Evolutionary conservation across 495 filamentous ascomycete species (phyloP), one percentile per base, ranked within the genome.

Genomic region (Aspergillus bridgeri): DNA sequence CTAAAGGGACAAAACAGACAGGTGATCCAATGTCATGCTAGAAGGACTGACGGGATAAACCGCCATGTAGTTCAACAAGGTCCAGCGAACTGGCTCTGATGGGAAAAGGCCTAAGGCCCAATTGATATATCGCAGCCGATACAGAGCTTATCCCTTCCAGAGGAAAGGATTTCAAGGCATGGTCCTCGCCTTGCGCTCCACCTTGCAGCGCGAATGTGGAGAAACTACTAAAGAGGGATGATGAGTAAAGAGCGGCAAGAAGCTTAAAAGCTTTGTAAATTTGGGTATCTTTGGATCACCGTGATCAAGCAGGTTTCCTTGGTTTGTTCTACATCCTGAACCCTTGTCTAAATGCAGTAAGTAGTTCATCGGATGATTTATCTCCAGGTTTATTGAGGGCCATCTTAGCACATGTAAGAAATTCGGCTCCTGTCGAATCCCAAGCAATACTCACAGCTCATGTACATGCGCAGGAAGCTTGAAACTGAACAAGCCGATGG

Each of bases 81-180:
- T 33, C 53, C 53, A 55, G 53, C 53, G 43, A 27, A 47, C 53
- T 48, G 53, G 53, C 5, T 48, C 15, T 25, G 21, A 55, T 19
- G 42, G 53, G 43, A 33, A n/a, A 33, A 8, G 43, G 13, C 53
- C 20, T 11, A 46, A 20, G 44, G 44, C 43, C 54, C 61, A 23
- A 23, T 81, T 69, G 67, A 80, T 83, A 71, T 83, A 69, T 78
- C 80, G 80, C 80, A 69, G 67, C 78, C 69, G 78, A 83, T 83
- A 83, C 80, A 80, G 80, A 81, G 80, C 78, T 74, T 78, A 79
- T 79, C 72, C 71, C 54, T 65, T 53, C 58, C 59, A 56, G 61
- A 60, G 62, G 66, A 71, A 71, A 66, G 71, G 72, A 77, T 77
- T 78, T 79, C 76, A 79, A 76, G 80, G 77, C 73, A 81, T 77